These are phyloP conservation scores for Heliocybe sulcata DNA, from an alignment of 1,284 basidiomycete genomes.

Conservation along the genomic window DNA sequence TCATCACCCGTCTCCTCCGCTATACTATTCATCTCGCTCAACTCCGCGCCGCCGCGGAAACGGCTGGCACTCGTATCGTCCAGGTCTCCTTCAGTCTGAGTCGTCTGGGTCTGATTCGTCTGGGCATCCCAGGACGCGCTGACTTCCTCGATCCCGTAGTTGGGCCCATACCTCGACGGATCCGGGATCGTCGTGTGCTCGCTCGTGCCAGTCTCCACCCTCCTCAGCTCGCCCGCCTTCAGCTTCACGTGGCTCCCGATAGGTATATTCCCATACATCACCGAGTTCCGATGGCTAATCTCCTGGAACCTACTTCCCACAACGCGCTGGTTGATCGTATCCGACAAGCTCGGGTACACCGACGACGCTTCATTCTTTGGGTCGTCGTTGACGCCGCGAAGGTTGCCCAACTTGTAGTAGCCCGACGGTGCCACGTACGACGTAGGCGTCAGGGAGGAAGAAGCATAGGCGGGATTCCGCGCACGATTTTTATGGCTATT, in stretches of 20 bases:
- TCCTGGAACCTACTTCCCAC: conserved; percentile 69
- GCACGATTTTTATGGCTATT: conserved; percentile 34
- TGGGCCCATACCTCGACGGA: conserved; percentile 44
- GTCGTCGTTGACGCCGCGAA: conserved; percentile 44
- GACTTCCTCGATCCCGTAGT: conserved; percentile 34
- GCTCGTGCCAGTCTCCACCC: conserved; percentile 11
- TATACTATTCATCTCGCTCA: neutral
- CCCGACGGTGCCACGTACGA: conserved; percentile 74
- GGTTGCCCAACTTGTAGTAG: conserved; percentile 62
- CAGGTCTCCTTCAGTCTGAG: conserved; percentile 2
- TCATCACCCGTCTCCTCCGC: conserved; percentile 21
- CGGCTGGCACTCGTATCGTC: neutral
- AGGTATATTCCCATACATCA: conserved; percentile 46
- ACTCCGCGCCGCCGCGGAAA: neutral
- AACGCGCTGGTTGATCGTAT: conserved; percentile 53
- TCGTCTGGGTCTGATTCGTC: neutral
- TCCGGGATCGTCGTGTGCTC: conserved; percentile 37
- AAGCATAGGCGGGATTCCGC: conserved; percentile 51
- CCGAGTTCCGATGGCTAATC: conserved; percentile 50
- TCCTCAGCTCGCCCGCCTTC: conserved; percentile 39
- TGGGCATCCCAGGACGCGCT: neutral
- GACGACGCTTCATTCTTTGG: conserved; percentile 17
- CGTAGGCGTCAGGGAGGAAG: conserved; percentile 63
- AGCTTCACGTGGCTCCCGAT: conserved; percentile 54
- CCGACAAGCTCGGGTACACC: conserved; percentile 39